A percentile compares a stretch with the other conserved stretches of the same genome.
These are phyloP conservation scores for Fusarium humuli DNA, from an alignment of 2,329 filamentous ascomycete genomes.

Conservation along the genomic window DNA sequence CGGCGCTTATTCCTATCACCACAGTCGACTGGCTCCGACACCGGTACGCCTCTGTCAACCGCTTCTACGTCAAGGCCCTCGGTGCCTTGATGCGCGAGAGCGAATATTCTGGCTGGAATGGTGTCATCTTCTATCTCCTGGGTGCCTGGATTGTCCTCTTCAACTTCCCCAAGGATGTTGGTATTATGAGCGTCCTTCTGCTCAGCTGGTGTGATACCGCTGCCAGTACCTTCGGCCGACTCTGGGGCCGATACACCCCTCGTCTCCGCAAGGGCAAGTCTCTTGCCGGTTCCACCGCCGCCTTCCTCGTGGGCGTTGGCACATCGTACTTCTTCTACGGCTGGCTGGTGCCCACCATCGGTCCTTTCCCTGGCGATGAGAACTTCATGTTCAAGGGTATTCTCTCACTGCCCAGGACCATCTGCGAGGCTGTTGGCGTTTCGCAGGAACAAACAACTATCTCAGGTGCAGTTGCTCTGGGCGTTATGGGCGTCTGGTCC, in stretches of 20 bases:
- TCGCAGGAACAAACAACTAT: conserved; percentile 70
- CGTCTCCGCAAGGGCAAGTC: conserved; percentile 89
- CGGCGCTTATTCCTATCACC: conserved; percentile 84
- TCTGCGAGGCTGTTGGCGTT: conserved; percentile 71
- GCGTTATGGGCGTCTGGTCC: conserved; percentile 84
- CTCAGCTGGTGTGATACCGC: conserved; percentile 99
- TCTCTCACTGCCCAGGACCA: conserved; percentile 74
- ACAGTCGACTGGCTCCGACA: conserved; percentile 86
- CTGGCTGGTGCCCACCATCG: conserved; percentile 77
- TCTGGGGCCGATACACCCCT: conserved; percentile 90
- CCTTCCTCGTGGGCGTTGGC: conserved; percentile 82
- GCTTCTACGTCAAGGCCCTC: conserved; percentile 83
- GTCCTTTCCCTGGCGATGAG: conserved; percentile 76
- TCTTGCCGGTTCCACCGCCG: conserved; percentile 86
- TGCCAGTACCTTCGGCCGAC: conserved; percentile 90
- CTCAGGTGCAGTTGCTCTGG: conserved; percentile 77
- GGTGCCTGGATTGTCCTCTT: conserved; percentile 88
- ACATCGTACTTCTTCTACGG: conserved; percentile 92
- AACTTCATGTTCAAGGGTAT: conserved; percentile 81
- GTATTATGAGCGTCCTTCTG: conserved; percentile 87
- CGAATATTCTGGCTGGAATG: conserved; percentile 94
- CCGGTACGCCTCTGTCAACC: conserved; percentile 82
- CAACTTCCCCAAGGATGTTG: conserved; percentile 93
- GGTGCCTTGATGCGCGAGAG: conserved; percentile 97
- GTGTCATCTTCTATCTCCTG: conserved; percentile 95